These are phyloP conservation scores for Coix lacrymajobi DNA, from an alignment of 176 grass and related monocot genomes.

Conservation along the genomic window DNA sequence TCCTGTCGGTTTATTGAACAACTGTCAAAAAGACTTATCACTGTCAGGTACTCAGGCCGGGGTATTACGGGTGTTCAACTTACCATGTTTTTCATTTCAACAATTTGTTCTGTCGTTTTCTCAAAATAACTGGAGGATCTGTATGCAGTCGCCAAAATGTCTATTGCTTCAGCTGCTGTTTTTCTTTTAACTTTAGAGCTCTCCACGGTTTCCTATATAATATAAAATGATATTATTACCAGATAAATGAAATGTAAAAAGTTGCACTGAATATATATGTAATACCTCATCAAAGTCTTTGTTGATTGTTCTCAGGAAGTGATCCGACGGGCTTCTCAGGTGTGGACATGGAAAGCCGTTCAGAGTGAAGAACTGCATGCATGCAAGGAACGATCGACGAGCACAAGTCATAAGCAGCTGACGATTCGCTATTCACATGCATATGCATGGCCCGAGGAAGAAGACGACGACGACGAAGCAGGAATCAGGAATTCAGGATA, in stretches of 20 bases:
- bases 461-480: neutral
- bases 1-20: neutral
- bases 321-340: constrained; percentile 40
- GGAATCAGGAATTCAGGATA: too few species aligned
- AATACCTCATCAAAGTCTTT: constrained; percentile 53
- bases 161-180: constrained; percentile 40
- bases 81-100: constrained; percentile 29
- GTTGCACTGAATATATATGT: neutral
- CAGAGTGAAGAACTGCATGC: constrained; percentile 32
- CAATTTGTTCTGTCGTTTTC: constrained; percentile 20
- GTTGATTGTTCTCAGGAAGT: constrained; percentile 41
- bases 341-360: constrained; percentile 46
- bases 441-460: neutral
- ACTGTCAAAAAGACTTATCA: neutral
- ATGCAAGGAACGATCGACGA: neutral
- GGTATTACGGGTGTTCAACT: neutral
- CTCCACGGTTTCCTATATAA: constrained; percentile 25
- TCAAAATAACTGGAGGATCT: constrained; percentile 1
- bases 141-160: constrained; percentile 30
- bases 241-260: neutral
- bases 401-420: neutral
- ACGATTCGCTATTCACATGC: neutral
- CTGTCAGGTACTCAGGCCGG: too few species aligned
- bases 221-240: neutral
- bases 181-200: constrained; percentile 7